Base-by-base conservation (phyloP, 495 filamentous ascomycete genomes). In the Penicillium bovifimosum region DNA sequence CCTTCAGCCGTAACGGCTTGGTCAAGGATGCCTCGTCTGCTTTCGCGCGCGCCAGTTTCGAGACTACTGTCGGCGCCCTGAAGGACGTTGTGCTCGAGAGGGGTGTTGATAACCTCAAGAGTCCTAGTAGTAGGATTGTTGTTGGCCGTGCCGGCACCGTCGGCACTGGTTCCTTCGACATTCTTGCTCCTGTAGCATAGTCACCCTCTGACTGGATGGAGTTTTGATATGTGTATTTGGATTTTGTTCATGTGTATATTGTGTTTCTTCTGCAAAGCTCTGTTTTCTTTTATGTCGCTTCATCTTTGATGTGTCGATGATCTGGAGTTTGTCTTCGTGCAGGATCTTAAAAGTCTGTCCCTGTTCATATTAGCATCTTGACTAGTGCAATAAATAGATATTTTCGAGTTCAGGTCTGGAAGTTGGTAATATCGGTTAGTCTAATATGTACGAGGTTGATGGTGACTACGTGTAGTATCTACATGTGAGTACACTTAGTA, bases 41-140 rank as follows among this genome's bases (percentile, higher is more conserved):
- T 1, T 90, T 97, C 55, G 86, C 91, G 70, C 96, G 96, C 79
- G 96, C 96, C 90, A 95, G 88, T 68, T 97, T 96, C 75, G 91
- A 99, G 78, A 97, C 93, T 6, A 97, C 93, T 17, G 80, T 96
- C 31, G 86, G 86, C 2, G 96, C 95, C 74, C 77, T 97, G 67
- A 88, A 85, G 66, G 92, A 96, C 58, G 91, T 92, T 24, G 89
- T 95, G 14, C 67, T 92, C 36, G 90, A 96, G 60, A 81, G 86
- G 45, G 93, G 96, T 67, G 86, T 83, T 76, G 93, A 99, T 71
- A 86, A 88, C 62, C 77, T 99, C 47, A 85, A 78, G 52, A 88
- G 83, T 57, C 95, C 93, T 5, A 91, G 86, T 67, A 84, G 86
- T 54, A 81, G 91, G 53, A 90, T 99, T 69, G 89, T 96, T 50